Evolutionary conservation across 768 basidiomycete species (phyloP).

Genomic region (Tephrocybe sp.): DNA sequence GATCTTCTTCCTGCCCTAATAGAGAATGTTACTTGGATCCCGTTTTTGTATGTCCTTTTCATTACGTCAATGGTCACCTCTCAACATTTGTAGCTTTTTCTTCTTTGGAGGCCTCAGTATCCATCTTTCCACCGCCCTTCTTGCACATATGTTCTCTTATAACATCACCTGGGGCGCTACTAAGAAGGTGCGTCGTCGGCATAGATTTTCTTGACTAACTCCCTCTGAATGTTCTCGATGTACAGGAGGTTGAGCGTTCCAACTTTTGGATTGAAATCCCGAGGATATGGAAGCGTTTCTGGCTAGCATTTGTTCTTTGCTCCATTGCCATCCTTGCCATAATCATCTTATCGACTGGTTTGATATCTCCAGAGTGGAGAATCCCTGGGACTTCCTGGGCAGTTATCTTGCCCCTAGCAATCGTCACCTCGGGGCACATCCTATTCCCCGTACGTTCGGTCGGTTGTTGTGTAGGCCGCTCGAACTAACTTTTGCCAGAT

Average conservation of each 20-base stretch:
- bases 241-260: constrained; percentile 79
- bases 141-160: constrained; percentile 74
- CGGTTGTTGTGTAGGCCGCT: neutral
- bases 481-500: constrained; percentile 43
- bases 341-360: constrained; percentile 49
- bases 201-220: neutral
- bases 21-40: constrained; percentile 66
- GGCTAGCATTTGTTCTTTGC: constrained; percentile 59
- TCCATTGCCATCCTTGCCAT: constrained; percentile 52
- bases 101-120: constrained; percentile 78
- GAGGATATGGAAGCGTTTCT: constrained; percentile 78
- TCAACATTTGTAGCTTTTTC: constrained; percentile 58
- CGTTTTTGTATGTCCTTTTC: constrained; percentile 67
- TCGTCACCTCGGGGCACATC: constrained; percentile 67
- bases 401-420: constrained; percentile 71
- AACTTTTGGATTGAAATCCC: constrained; percentile 94
- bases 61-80: constrained; percentile 3
- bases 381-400: constrained; percentile 69
- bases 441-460: constrained; percentile 64
- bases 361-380: constrained; percentile 65
- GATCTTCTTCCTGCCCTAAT: constrained; percentile 47
- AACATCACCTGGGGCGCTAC: constrained; percentile 81
- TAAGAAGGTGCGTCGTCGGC: constrained; percentile 44
- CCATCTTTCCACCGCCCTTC: constrained; percentile 62
- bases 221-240: neutral